Evolutionary conservation across 1,139 yeast species (phyloP), one percentile per base, ranked within the genome.

Genomic region (Geotrichum macrosporum): DNA sequence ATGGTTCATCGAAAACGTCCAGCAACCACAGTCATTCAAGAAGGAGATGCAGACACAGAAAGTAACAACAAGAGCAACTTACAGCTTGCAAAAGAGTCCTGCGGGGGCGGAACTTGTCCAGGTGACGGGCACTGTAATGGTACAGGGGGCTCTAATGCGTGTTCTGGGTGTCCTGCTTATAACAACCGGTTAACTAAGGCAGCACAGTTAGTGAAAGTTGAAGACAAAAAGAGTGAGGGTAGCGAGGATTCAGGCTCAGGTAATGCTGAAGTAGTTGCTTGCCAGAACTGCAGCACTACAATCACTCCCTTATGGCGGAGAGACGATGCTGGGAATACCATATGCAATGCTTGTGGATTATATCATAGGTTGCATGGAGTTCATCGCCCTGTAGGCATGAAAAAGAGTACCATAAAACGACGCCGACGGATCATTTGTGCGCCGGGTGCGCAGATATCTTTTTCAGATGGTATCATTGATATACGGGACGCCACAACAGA

Each of bases 241-340:
- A n/a, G 18, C 16, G 5, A 6, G 27, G n/a, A 19, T 9, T 5
- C 30, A 12, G 49, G 1, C 55, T 50, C 10, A 8, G 27, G 27
- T 10, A 70, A 76, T 24, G 68, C 56, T 20, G 52, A 79, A 48
- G 84, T 83, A 2, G 77, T 83, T 22, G 86, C 89, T 0, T 85
- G 95, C 63, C 81, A 75, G 57, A 86, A 86, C 67, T 86, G 95
- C 67, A 81, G 78, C 9, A 82, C 92, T 16, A 84, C 92, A 5
- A 82, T 84, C 54, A 86, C 95, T 0, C 95, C 95, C 0, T 69
- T 86, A 13, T 86, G 95, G 95, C 73, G 95, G 59, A 70, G 95
- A 55, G 89, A 85, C 58, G 87, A 81, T 51, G 74, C 73, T 5
- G 95, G 95, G 0, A 79, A 82, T 55, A 81, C 92, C 30, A 84